Evolutionary conservation across 2,329 filamentous ascomycete species (phyloP).

Genomic region (Colletotrichum aenigma): DNA sequence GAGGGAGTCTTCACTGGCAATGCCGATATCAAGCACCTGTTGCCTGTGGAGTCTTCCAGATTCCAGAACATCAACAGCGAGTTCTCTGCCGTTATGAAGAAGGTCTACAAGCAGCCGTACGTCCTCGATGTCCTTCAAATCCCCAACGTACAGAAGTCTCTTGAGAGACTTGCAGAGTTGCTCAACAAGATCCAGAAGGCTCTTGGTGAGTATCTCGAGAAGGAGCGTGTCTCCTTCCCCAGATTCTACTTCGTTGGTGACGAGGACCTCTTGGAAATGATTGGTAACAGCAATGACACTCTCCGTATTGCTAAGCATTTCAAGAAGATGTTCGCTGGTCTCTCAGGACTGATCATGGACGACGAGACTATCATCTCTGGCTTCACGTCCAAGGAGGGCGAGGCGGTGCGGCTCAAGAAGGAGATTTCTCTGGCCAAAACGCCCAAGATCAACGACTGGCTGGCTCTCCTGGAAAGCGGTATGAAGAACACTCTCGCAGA

Average conservation of each 20-base stretch:
- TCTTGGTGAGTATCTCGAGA: conserved; percentile 96
- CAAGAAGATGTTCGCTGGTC: conserved; percentile 99
- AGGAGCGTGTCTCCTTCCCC: conserved; percentile 95
- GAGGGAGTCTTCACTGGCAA: conserved; percentile 99
- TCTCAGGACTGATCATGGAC: conserved; percentile 89
- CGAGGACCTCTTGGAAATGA: conserved; percentile 97
- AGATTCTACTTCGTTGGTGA: conserved; percentile 99
- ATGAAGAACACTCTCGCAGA: conserved; percentile 97
- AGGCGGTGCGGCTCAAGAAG: conserved; percentile 85
- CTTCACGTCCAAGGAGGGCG: conserved; percentile 94
- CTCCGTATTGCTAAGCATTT: conserved; percentile 97
- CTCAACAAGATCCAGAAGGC: conserved; percentile 99
- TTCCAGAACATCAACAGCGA: conserved; percentile 99
- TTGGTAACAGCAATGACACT: conserved; percentile 98
- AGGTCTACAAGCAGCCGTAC: conserved; percentile 94
- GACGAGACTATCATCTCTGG: conserved; percentile 89
- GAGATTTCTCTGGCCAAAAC: conserved; percentile 93
- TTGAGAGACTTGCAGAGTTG: conserved; percentile 94
- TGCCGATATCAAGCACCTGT: conserved; percentile 96
- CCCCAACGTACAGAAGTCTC: conserved; percentile 90
- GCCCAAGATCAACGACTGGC: conserved; percentile 98
- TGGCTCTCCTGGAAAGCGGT: conserved; percentile 87
- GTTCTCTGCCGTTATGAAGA: conserved; percentile 99
- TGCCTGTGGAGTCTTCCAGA: conserved; percentile 93
- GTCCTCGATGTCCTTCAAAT: conserved; percentile 97